These are phyloP conservation scores for Eimeria falciformis DNA, from an alignment of 169 alveolate genomes.

Conservation along the genomic window DNA sequence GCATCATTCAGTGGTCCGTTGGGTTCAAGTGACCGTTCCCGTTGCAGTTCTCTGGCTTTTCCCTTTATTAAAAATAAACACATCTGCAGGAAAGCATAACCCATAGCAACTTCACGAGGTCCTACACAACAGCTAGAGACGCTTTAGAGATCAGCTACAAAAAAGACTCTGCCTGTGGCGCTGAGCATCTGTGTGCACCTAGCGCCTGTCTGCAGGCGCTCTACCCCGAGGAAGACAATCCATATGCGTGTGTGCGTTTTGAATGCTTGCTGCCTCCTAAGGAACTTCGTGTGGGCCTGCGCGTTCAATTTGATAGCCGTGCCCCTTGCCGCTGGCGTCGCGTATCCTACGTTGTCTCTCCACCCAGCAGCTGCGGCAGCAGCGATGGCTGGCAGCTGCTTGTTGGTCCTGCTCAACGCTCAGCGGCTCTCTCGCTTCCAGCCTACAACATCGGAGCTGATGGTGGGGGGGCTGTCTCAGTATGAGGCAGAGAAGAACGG, in stretches of 20 bases:
- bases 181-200: too few relatives aligned
- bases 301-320: constrained; percentile 74
- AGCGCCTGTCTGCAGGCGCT: too few relatives aligned
- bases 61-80: too few relatives aligned
- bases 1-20: constrained; percentile 55
- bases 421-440: constrained; percentile 47
- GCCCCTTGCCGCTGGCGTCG: constrained; percentile 81
- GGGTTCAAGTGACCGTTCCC: too few relatives aligned
- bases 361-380: constrained; percentile 76
- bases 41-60: too few relatives aligned
- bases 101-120: too few relatives aligned
- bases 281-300: constrained; percentile 80
- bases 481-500: background rate
- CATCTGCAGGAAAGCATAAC: too few relatives aligned
- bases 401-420: constrained; percentile 51
- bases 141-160: too few relatives aligned
- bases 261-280: constrained; percentile 1
- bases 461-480: constrained; percentile 11
- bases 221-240: too few relatives aligned
- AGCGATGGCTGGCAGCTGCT: constrained; percentile 67
- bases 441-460: background rate
- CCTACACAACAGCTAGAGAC: too few relatives aligned
- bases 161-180: too few relatives aligned
- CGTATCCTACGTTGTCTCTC: constrained; percentile 72
- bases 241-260: too few relatives aligned